These are phyloP conservation scores for Pseudocercospora musae DNA, from an alignment of 2,329 filamentous ascomycete species.

Conservation along the genomic window DNA sequence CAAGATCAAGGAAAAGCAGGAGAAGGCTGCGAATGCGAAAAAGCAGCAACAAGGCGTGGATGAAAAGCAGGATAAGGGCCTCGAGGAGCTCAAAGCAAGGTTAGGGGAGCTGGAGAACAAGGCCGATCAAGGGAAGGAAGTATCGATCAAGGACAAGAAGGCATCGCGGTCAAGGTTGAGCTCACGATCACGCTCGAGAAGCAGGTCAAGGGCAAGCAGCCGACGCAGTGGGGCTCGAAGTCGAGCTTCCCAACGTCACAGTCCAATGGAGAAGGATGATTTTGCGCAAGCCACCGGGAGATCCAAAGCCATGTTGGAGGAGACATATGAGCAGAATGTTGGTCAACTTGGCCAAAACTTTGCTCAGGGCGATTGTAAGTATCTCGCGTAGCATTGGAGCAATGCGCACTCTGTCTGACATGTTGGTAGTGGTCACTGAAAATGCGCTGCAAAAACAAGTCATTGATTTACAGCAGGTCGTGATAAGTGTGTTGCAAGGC, in stretches of 20 bases:
- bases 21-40: slow-evolving; percentile 29
- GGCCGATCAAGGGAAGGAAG: slow-evolving; percentile 12
- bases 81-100: slow-evolving; percentile 25
- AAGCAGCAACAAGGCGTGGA: slow-evolving; percentile 32
- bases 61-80: slow-evolving; percentile 22
- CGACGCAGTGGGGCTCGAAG: slow-evolving; percentile 6
- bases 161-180: slow-evolving; percentile 12
- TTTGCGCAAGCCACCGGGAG: slow-evolving; percentile 1
- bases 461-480: slow-evolving; percentile 43
- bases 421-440: slow-evolving; percentile 38
- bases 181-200: slow-evolving; percentile 16
- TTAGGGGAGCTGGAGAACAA: slow-evolving; percentile 27
- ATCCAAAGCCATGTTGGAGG: slow-evolving; percentile 23
- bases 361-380: slow-evolving; percentile 40
- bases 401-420: slow-evolving; percentile 19
- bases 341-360: slow-evolving; percentile 36
- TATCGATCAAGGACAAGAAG: slow-evolving; percentile 12
- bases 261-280: neutral
- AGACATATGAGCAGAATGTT: slow-evolving; percentile 22
- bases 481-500: slow-evolving; percentile 44
- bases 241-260: neutral
- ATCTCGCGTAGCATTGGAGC: neutral
- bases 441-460: slow-evolving; percentile 44
- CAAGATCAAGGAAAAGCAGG: slow-evolving; percentile 34
- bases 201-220: slow-evolving; percentile 6